phyloP scores from a whole-genome alignment of 768 basidiomycete genomes.

The Russula vinacea region DNA sequence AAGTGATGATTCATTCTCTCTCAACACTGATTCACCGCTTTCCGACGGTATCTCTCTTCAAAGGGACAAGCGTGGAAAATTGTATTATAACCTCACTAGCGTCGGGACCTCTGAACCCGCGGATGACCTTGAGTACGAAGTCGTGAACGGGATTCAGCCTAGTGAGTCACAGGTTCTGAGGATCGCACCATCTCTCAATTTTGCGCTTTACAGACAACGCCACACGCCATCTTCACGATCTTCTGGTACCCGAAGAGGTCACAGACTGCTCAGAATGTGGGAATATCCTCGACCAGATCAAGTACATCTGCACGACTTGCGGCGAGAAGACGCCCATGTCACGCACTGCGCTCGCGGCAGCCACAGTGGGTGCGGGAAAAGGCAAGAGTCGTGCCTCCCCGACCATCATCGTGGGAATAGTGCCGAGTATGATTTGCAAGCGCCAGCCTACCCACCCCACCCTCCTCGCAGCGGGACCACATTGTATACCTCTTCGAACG shows the following conservation, averaged over 20 bases:
- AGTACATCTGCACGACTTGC: slow-evolving; percentile 87
- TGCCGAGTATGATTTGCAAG: slow-evolving; percentile 7
- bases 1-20: slow-evolving; percentile 24
- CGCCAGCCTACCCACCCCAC: slow-evolving; percentile 11
- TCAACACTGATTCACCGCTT: slow-evolving; percentile 24
- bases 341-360: slow-evolving; percentile 27
- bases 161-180: slow-evolving; percentile 8
- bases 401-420: slow-evolving; percentile 15
- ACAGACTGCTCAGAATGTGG: slow-evolving; percentile 87
- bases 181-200: background rate
- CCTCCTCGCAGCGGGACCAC: slow-evolving; percentile 16
- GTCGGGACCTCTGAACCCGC: slow-evolving; percentile 21
- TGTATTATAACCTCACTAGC: slow-evolving; percentile 13
- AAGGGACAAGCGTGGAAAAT: slow-evolving; percentile 20
- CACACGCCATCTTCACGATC: slow-evolving; percentile 40
- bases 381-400: slow-evolving; percentile 38
- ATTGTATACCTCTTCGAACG: slow-evolving; percentile 4
- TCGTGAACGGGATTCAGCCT: background rate
- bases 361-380: slow-evolving; percentile 47
- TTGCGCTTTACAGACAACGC: background rate
- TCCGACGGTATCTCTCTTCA: slow-evolving; percentile 22
- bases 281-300: slow-evolving; percentile 67
- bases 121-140: slow-evolving; percentile 22
- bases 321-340: slow-evolving; percentile 63
- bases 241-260: slow-evolving; percentile 56